Conservation (phyloP, 2,329 filamentous ascomycete species). For the Cyphellophora attinorum region DNA sequence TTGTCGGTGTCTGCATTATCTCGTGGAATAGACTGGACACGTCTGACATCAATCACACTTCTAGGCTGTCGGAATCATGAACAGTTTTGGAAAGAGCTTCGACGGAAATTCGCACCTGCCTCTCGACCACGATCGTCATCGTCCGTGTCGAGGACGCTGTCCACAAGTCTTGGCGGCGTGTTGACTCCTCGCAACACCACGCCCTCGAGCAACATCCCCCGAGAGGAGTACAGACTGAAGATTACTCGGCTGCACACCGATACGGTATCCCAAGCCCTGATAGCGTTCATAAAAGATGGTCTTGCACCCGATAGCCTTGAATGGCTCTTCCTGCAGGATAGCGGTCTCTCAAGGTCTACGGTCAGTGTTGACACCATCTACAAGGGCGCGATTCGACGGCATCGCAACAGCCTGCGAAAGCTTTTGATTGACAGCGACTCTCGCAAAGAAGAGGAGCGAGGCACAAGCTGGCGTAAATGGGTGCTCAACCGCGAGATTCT, state of each 20-base stretch:
- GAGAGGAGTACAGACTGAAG: constrained; percentile 50
- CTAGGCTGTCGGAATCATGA: constrained; percentile 66
- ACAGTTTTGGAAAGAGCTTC: constrained; percentile 63
- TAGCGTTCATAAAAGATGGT: constrained; percentile 67
- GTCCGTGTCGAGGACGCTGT: constrained; percentile 58
- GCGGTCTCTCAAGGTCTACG: constrained; percentile 41
- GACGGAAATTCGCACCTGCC: constrained; percentile 48
- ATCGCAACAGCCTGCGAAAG: constrained; percentile 61
- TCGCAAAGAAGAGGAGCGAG: constrained; percentile 20
- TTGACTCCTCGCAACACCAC: constrained; percentile 34
- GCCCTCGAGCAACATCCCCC: constrained; percentile 13
- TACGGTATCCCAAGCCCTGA: constrained; percentile 56
- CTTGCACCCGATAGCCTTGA: constrained; percentile 72
- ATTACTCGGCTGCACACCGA: constrained; percentile 70
- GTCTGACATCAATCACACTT: constrained; percentile 61
- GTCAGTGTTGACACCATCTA: constrained; percentile 65
- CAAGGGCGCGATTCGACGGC: constrained; percentile 58
- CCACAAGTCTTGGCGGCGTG: constrained; percentile 61
- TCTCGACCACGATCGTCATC: constrained; percentile 17
- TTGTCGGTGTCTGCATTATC: constrained; percentile 64
- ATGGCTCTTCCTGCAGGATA: constrained; percentile 66
- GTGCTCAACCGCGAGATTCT: constrained; percentile 60
- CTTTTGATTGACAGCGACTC: constrained; percentile 64
- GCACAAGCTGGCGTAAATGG: constrained; percentile 56
- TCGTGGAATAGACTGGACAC: constrained; percentile 64